phyloP scores from a whole-genome alignment of 139 green algal species.

The Mesotaenium endlicherianum region DNA sequence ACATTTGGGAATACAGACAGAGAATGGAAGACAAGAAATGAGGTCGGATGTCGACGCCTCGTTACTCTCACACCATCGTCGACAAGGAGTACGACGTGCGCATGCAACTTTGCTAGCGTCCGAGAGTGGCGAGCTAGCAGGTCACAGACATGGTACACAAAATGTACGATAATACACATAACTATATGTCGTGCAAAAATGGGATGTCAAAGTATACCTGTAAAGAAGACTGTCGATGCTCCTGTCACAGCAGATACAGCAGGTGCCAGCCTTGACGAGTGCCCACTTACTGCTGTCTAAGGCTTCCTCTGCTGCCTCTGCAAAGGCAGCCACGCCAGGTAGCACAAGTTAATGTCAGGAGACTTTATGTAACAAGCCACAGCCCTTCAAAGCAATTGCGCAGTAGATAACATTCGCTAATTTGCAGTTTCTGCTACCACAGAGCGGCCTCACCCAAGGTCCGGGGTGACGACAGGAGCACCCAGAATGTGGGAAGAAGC shows the following conservation, averaged over 20 bases:
- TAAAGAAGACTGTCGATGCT: conserved; percentile 35
- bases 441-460: not conserved
- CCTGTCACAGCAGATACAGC: conserved; percentile 33
- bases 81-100: not conserved
- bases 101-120: not conserved
- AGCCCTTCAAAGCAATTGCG: not conserved
- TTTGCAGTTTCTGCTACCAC: not conserved
- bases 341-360: not conserved
- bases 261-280: conserved; percentile 16
- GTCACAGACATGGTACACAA: not conserved
- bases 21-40: no score
- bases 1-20: no score
- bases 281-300: conserved; percentile 13
- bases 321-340: not conserved
- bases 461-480: not conserved
- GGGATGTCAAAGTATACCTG: not conserved
- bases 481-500: not conserved
- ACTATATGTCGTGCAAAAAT: not conserved
- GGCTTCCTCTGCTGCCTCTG: conserved; percentile 30
- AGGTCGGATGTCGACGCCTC: no score
- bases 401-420: not conserved
- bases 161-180: not conserved
- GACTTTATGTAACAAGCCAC: not conserved
- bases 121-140: not conserved
- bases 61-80: not conserved